Percentiles rank a stretch among this genome's conserved stretches.
These are phyloP conservation scores for Aureococcus anophagefferens DNA, from an alignment of 108 stramenopile genomes.

Conservation along the genomic window DNA sequence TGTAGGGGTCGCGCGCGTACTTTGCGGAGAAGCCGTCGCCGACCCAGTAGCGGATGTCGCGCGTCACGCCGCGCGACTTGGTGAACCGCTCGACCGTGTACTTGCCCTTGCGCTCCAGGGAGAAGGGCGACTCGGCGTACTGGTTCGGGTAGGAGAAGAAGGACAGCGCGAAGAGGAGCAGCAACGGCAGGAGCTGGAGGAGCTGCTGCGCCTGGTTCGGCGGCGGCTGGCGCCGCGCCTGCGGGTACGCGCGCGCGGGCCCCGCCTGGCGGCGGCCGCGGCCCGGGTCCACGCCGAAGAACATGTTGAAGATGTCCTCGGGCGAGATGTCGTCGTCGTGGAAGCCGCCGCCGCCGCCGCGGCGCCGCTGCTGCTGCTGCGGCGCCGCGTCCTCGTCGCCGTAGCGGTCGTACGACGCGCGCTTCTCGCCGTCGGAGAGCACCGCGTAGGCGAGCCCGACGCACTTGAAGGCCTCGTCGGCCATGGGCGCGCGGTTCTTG, in stretches of 20 bases:
- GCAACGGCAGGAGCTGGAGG: slow-evolving; percentile 57
- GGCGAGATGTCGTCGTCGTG: slow-evolving; percentile 66
- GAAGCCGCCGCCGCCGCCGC: neutral
- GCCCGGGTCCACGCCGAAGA: slow-evolving; percentile 85
- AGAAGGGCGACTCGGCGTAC: neutral
- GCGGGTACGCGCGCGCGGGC: too few relatives aligned
- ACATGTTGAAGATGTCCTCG: slow-evolving; percentile 93
- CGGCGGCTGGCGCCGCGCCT: neutral
- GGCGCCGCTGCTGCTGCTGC: neutral
- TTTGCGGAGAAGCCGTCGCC: slow-evolving; percentile 66
- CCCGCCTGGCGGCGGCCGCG: slow-evolving; percentile 48
- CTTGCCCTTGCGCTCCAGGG: neutral
- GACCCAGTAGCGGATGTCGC: slow-evolving; percentile 79
- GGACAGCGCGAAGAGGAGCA: slow-evolving; percentile 54
- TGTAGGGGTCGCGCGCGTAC: slow-evolving; percentile 63
- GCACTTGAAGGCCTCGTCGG: slow-evolving; percentile 90
- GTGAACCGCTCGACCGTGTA: slow-evolving; percentile 30
- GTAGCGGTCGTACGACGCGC: slow-evolving; percentile 71
- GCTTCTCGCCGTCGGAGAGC: slow-evolving; percentile 68
- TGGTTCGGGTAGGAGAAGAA: slow-evolving; percentile 42
- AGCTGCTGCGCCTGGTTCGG: slow-evolving; percentile 40
- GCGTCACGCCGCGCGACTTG: slow-evolving; percentile 47
- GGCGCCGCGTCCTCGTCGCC: slow-evolving; percentile 38
- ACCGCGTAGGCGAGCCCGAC: slow-evolving; percentile 78
- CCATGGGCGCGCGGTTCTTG: slow-evolving; percentile 75